Evolutionary conservation across 2,329 filamentous ascomycete genomes (phyloP), one percentile per base, ranked within the genome.

Genomic region (Paecilomyces fulvus): DNA sequence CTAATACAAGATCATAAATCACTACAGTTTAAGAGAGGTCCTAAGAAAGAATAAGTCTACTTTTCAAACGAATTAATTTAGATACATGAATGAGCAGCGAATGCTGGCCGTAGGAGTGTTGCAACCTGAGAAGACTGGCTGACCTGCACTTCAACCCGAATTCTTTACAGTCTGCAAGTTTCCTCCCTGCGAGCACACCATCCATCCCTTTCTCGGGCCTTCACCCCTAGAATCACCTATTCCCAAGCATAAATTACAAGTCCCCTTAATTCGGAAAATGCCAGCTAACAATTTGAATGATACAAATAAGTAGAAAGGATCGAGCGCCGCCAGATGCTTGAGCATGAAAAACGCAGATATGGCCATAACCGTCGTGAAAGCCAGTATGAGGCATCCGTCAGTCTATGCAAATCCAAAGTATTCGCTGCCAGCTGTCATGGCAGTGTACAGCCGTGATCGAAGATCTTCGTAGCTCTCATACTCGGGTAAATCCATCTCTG

Each of bases 361-460:
- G 31, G 59, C 54, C 55, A 52, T 58, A 59, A 55, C 53, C 53
- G 51, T 58, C 55, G 53, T 51, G 50, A 25, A 60, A 53, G 49
- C 31, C 20, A 56, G 53, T 30, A 21, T 49, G 55, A 50, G 46
- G 52, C 52, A 30, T 53, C 57, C 46, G 31, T 54, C 56, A 55
- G 31, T 65, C 79, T 87, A 97, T 66, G 94, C 92, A 75, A 99
- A 97, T 60, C 94, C 94, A 73, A 99, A 99, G 72, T 86, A 97
- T 73, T 97, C 92, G 77, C 91, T 94, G 64, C 94, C 94, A 63
- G 92, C 87, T n/a, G 94, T 99, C 74, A 99, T 96, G 60, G 94
- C 94, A 64, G 92, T 97, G 73, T 95, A 86, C 58, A 99, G 77
- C 70, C 94, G 91, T 66, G 89, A 85, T 60, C 94, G 86, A 59